Percentiles rank a stretch among this genome's conserved stretches.
Evolutionary conservation across 2,329 filamentous ascomycete genomes (phyloP).

Genomic region (Colletotrichum destructivum): DNA sequence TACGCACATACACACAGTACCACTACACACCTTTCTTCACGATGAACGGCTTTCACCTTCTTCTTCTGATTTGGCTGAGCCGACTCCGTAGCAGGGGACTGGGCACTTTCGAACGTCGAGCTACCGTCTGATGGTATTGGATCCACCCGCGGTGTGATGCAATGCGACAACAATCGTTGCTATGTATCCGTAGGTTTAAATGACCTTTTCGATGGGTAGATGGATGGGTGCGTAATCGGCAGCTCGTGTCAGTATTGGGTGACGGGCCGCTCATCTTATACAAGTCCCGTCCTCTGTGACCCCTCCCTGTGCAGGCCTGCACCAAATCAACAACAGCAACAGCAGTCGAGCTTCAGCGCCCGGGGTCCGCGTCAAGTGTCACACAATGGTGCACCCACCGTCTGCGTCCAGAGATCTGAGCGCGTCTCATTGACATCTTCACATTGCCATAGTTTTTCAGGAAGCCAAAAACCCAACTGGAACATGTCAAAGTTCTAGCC

Average conservation of each 20-base stretch:
- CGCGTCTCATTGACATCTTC: not conserved
- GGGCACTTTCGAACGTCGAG: not conserved
- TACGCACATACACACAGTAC: not conserved
- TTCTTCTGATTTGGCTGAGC: no score
- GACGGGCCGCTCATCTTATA: conserved; percentile 11
- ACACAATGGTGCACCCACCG: conserved; percentile 5
- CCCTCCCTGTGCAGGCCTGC: not conserved
- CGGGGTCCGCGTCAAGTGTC: conserved; percentile 4
- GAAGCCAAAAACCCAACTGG: not conserved
- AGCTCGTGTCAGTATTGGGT: not conserved
- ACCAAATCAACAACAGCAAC: not conserved
- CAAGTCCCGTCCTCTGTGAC: not conserved
- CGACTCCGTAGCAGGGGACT: no score
- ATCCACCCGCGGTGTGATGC: no score
- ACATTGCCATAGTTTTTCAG: not conserved
- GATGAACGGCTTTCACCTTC: not conserved
- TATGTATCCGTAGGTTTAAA: no score
- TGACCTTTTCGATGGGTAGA: not conserved
- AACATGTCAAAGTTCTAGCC: no score
- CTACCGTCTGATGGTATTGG: no score
- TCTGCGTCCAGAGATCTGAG: conserved; percentile 13
- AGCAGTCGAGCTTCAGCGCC: not conserved
- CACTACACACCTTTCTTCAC: conserved; percentile 20
- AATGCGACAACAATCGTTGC: no score
- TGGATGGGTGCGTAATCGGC: not conserved